phyloP scores from a whole-genome alignment of 306 rosid genomes.

The Chamaecrista fasciculata region DNA sequence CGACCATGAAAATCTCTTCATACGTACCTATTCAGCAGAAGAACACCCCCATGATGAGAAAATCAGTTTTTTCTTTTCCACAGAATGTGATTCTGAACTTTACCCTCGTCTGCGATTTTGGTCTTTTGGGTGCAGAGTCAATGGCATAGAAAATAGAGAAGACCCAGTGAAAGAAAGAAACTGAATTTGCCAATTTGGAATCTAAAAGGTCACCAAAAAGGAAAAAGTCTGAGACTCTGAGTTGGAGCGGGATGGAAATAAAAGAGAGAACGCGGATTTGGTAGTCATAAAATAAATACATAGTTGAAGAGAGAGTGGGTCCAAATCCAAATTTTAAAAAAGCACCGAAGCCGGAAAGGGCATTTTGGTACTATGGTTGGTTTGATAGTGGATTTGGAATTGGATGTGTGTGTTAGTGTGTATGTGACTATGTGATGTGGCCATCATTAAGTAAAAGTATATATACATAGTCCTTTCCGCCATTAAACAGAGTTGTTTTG shows the following conservation, averaged over 20 bases:
- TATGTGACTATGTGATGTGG: too few relatives aligned
- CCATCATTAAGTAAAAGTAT: not conserved
- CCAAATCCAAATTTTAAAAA: not conserved
- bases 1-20: conserved; percentile 9
- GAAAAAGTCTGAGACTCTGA: conserved; percentile 25
- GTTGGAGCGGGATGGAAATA: conserved; percentile 26
- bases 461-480: not conserved
- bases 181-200: not conserved
- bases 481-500: not conserved
- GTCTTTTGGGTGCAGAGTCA: conserved; percentile 19
- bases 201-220: not conserved
- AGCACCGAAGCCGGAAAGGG: not conserved
- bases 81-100: conserved; percentile 3
- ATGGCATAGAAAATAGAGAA: conserved; percentile 19
- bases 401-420: not conserved
- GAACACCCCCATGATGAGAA: not conserved
- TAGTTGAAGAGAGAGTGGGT: not conserved
- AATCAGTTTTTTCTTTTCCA: conserved; percentile 3
- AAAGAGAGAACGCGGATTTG: conserved; percentile 21
- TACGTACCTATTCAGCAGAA: conserved; percentile 50
- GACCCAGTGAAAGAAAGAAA: conserved; percentile 28
- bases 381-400: too few relatives aligned
- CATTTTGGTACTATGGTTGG: not conserved
- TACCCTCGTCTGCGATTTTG: not conserved
- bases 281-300: too few relatives aligned